These are phyloP conservation scores for Fonsecaea multimorphosa DNA, from an alignment of 2,329 filamentous ascomycete genomes.

Conservation along the genomic window DNA sequence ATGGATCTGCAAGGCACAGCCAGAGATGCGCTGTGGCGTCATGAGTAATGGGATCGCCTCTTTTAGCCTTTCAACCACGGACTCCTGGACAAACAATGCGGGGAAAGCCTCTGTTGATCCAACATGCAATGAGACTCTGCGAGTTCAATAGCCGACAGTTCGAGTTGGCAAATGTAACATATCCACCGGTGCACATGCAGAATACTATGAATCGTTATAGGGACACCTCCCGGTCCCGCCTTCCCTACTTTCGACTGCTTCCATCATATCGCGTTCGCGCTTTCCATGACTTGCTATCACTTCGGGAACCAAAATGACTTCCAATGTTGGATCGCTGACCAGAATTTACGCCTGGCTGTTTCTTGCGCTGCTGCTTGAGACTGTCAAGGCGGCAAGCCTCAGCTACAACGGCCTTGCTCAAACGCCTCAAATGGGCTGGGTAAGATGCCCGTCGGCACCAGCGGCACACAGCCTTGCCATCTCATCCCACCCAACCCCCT, in stretches of 20 bases:
- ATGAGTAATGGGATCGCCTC: neutral
- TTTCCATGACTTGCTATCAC: neutral
- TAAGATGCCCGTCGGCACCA: slow-evolving; percentile 10
- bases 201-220: neutral
- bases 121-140: neutral
- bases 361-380: neutral
- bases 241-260: neutral
- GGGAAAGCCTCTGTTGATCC: neutral
- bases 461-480: neutral
- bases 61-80: neutral
- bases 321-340: neutral
- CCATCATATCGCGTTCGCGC: neutral
- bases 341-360: neutral
- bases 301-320: slow-evolving; percentile 4
- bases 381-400: slow-evolving; percentile 18
- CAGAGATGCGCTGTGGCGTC: slow-evolving; percentile 5
- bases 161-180: slow-evolving; percentile 3
- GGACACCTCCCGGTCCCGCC: neutral
- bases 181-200: neutral
- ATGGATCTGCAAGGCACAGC: slow-evolving; percentile 7
- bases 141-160: neutral
- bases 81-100: neutral
- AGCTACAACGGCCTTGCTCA: slow-evolving; percentile 35
- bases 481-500: neutral
- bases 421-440: slow-evolving; percentile 36